Conservation (phyloP, 140 eudicot genomes). For the Bidens hawaiensis region DNA sequence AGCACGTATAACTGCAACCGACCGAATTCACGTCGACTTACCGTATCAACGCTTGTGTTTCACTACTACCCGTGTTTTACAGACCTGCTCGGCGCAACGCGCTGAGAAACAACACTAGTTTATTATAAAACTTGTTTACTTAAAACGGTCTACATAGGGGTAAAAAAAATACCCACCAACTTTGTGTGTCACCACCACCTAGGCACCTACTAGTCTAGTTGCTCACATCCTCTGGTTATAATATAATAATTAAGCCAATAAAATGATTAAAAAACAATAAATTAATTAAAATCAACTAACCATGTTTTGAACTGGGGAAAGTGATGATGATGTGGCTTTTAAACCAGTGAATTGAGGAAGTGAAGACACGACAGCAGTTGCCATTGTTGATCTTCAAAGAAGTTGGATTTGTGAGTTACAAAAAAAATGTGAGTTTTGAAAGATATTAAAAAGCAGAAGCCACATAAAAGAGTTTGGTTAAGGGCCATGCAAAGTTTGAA, state of each 20-base stretch:
- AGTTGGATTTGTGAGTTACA: background rate
- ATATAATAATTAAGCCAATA: background rate
- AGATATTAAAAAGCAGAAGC: constrained; percentile 42
- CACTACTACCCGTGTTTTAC: too few relatives aligned
- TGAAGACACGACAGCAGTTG: constrained; percentile 57
- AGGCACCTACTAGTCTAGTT: too few relatives aligned
- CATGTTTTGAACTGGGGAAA: constrained; percentile 47
- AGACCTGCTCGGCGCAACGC: too few relatives aligned
- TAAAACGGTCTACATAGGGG: background rate
- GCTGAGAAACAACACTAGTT: too few relatives aligned
- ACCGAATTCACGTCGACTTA: too few relatives aligned
- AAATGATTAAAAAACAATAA: background rate
- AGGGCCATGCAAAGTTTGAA: constrained; percentile 43
- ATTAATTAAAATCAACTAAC: constrained; percentile 30
- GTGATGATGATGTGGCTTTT: constrained; percentile 39
- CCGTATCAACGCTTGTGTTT: too few relatives aligned
- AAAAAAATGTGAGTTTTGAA: too few relatives aligned
- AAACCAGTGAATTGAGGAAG: constrained; percentile 82
- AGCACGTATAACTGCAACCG: too few relatives aligned
- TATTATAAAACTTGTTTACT: background rate
- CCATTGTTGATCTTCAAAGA: constrained; percentile 29
- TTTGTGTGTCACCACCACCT: too few relatives aligned
- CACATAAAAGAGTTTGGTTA: constrained; percentile 38
- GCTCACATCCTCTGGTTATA: too few relatives aligned
- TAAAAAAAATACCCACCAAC: too few relatives aligned